Base-by-base conservation (phyloP, 2,329 filamentous ascomycete species). In the Aspergillus latus region DNA sequence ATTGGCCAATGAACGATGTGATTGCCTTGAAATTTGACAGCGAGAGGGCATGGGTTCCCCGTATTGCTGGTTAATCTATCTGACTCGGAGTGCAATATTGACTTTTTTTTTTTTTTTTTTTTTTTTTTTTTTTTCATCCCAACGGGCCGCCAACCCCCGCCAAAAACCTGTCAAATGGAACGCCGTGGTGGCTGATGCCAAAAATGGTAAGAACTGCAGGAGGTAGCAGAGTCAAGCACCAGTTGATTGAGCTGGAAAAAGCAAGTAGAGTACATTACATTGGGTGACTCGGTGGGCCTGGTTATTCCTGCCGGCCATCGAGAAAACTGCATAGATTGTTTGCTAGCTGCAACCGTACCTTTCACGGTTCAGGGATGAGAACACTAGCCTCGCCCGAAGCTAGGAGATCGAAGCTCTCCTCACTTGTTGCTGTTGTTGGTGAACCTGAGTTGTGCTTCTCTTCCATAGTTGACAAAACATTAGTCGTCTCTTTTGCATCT, bases 401-500 rank as follows among this genome's bases (percentile, higher is more conserved):
- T 51, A 78, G 64, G 58, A 77, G 64, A 67, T 79, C 76, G 65
- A 79, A 79, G 61, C 77, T 79, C 60, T 78, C 77, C 60, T 79
- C 75, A 56, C 77, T 79, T 15, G 74, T 72, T 26, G 69, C 69
- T 47, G 76, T 77, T 47, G 64, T 70, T 8, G 69, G 70, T 39
- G 72, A 69, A 63, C 72, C 76, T 16, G 70, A 67, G 40, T 64
- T 64, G 16, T 46, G 32, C 21, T 57, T 59, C 32, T 60, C 56
- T 34, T 56, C 57, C 52, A 54, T 42, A 37, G 34, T 50, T 46
- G 52, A 47, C 50, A 57, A 52, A 47, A 44, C 47, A 45, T 48
- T 32, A 54, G 45, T n/a, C 9, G 32, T 43, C 13, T 44, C 36
- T 30, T 45, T 53, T 48, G 36, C 28, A 32, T 52, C 54, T 48